These are phyloP conservation scores for Cyclotella distinguenda DNA, from an alignment of 108 stramenopile species.

Conservation along the genomic window DNA sequence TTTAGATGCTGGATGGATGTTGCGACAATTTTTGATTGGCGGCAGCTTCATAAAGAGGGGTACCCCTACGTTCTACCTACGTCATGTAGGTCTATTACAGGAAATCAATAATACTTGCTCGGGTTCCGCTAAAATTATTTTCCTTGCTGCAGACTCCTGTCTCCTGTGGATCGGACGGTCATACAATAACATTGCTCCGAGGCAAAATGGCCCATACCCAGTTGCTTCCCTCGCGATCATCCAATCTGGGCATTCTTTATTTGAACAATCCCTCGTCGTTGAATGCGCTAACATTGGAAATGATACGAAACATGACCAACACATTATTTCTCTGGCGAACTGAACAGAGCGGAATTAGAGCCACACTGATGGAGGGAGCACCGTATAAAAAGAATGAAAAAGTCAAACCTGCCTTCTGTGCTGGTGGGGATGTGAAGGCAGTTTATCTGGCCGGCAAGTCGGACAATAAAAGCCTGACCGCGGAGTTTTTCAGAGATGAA, in stretches of 20 bases:
- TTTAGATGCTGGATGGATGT: too few species aligned
- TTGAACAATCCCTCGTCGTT: conserved; percentile 67
- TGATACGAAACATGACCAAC: conserved; percentile 47
- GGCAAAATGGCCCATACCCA: conserved; percentile 33
- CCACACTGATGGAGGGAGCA: conserved; percentile 60
- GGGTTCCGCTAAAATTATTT: too few species aligned
- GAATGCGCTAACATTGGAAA: conserved; percentile 36
- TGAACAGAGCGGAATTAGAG: conserved; percentile 28
- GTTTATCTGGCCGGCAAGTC: conserved; percentile 55
- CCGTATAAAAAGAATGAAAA: conserved; percentile 49
- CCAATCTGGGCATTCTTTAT: conserved; percentile 62
- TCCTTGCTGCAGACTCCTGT: too few species aligned
- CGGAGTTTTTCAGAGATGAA: conserved; percentile 87
- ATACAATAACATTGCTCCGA: too few species aligned
- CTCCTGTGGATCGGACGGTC: too few species aligned
- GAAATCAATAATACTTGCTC: too few species aligned
- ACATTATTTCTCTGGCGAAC: conserved; percentile 58
- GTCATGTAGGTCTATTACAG: too few species aligned
- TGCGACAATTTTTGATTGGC: too few species aligned
- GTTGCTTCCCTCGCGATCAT: conserved; percentile 61
- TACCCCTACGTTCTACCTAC: too few species aligned
- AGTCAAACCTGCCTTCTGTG: conserved; percentile 77
- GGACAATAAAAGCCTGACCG: conserved; percentile 23
- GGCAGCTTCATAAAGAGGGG: too few species aligned
- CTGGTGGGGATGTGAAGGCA: conserved; percentile 91